phyloP scores from a whole-genome alignment of 257 asterid genomes.

The Plantago elongata region DNA sequence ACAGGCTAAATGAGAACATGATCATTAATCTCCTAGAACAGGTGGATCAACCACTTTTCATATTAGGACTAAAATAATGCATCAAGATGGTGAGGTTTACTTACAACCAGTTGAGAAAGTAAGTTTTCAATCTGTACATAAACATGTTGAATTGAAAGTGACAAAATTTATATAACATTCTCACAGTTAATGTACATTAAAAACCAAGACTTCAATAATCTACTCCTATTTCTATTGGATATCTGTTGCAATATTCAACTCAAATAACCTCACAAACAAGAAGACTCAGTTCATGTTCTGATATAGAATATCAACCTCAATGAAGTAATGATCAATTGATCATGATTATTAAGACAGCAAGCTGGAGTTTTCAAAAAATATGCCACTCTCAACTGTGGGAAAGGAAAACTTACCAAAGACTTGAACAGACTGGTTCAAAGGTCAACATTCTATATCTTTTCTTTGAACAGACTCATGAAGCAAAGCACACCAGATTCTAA shows the following conservation, averaged over 20 bases:
- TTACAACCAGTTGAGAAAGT: no score
- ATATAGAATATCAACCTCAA: background rate
- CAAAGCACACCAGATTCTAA: conserved; percentile 2
- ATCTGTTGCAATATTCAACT: no score
- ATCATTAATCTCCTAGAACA: background rate
- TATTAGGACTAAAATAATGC: background rate
- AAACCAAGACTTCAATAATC: no score
- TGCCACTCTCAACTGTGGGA: background rate
- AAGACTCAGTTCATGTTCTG: background rate
- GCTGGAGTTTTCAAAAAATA: conserved; percentile 6
- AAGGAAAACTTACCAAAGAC: background rate
- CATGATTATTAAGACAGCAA: background rate
- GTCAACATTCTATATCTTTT: conserved; percentile 8
- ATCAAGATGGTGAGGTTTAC: background rate
- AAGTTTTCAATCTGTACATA: no score
- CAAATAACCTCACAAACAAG: background rate
- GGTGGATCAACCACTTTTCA: background rate
- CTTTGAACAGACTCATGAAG: background rate
- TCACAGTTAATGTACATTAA: no score
- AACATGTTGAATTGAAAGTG: no score
- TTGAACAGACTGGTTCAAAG: conserved; percentile 34
- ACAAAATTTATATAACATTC: no score
- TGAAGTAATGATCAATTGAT: background rate
- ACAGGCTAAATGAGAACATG: background rate
- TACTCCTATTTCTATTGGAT: no score